phyloP scores from a whole-genome alignment of 495 filamentous ascomycete genomes.

The Neurospora sp. region DNA sequence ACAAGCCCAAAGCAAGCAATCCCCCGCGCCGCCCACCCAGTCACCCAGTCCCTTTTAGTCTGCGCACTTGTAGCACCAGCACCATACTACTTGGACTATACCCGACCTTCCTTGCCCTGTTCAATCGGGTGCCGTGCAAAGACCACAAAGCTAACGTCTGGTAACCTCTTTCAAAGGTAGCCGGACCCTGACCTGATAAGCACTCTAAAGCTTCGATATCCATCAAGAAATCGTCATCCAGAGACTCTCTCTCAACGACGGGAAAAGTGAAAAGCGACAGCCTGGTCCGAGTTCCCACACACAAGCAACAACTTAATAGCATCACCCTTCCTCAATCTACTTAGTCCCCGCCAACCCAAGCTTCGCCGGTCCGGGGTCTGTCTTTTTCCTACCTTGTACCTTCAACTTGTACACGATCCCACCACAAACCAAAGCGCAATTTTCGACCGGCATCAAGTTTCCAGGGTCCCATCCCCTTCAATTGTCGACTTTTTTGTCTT shows the following conservation, averaged over 20 bases:
- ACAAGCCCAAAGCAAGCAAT: not conserved
- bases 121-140: not conserved
- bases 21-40: not conserved
- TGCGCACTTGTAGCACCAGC: not conserved
- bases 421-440: conserved; percentile 18
- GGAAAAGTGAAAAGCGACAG: not conserved
- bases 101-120: not conserved
- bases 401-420: not conserved
- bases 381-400: not conserved
- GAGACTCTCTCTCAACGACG: not conserved
- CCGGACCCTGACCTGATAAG: not conserved
- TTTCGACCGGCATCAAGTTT: conserved; percentile 10
- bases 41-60: not conserved
- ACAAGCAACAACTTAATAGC: not conserved
- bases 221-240: not conserved
- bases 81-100: not conserved
- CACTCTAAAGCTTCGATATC: not conserved
- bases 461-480: not conserved
- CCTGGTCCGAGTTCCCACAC: not conserved
- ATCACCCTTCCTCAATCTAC: not conserved
- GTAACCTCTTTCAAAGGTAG: not conserved
- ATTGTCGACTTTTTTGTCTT: not conserved
- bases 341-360: not conserved
- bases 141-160: not conserved
- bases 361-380: not conserved